Percentiles rank a stretch among this genome's conserved stretches.
Conservation (phyloP, 1,284 basidiomycete genomes). For the Coniferiporia sulphurascens region DNA sequence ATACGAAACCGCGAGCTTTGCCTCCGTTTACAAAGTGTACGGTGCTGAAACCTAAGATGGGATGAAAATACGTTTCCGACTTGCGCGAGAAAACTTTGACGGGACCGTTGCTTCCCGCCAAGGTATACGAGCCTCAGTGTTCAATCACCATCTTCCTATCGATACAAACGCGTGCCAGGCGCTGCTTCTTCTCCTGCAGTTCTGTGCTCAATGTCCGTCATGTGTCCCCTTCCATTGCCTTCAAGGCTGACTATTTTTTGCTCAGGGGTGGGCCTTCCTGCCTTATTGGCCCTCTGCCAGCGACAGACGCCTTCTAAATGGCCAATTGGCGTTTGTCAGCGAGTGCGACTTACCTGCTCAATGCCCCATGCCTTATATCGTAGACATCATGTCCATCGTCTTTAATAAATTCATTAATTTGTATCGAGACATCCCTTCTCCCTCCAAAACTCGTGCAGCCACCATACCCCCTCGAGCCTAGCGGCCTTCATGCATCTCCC, state of each 20-base stretch:
- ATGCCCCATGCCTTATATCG: not conserved
- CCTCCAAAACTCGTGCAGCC: conserved; percentile 54
- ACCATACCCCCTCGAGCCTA: conserved; percentile 48
- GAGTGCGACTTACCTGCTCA: not conserved
- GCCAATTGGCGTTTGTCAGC: too few relatives aligned
- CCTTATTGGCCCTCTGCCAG: not conserved
- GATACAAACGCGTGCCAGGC: not conserved
- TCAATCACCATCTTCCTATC: not conserved
- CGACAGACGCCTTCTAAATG: not conserved
- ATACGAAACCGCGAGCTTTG: not conserved
- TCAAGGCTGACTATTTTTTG: not conserved
- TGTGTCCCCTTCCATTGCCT: not conserved
- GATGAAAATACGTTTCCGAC: not conserved
- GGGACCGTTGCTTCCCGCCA: not conserved
- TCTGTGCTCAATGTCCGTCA: not conserved
- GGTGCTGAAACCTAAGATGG: not conserved
- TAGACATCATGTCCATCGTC: too few relatives aligned
- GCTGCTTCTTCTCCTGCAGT: not conserved
- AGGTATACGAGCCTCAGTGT: not conserved
- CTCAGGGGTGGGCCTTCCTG: not conserved
- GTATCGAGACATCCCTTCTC: conserved; percentile 1
- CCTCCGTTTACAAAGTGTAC: not conserved
- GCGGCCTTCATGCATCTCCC: conserved; percentile 44
- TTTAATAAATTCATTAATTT: too few relatives aligned
- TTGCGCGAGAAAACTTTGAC: not conserved